phyloP scores from a whole-genome alignment of 2,329 filamentous ascomycete species.

The Alternaria arbusti region DNA sequence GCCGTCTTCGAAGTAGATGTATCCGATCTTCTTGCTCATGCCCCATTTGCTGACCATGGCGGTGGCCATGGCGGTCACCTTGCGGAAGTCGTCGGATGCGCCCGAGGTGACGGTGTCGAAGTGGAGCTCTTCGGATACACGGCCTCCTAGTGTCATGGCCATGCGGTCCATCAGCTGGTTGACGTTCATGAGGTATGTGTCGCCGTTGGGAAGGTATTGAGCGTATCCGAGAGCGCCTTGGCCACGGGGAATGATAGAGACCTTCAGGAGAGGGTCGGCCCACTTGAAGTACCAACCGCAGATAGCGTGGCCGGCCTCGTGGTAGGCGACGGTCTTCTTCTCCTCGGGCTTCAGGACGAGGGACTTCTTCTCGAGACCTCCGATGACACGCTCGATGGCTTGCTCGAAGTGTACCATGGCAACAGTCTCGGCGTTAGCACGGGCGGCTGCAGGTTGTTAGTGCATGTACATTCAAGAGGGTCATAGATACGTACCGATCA shows the following conservation, averaged over 20 bases:
- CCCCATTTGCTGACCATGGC: constrained; percentile 99
- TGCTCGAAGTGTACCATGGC: constrained; percentile 93
- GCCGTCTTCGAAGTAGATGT: constrained; percentile 86
- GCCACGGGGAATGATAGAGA: constrained; percentile 96
- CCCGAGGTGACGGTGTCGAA: constrained; percentile 96
- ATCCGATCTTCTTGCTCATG: constrained; percentile 94
- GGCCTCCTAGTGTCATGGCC: constrained; percentile 98
- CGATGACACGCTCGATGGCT: constrained; percentile 96
- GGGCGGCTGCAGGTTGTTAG: constrained; percentile 72
- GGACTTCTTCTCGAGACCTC: constrained; percentile 96
- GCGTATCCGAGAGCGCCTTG: constrained; percentile 94
- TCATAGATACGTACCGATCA: constrained; percentile 75
- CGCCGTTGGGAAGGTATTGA: constrained; percentile 90
- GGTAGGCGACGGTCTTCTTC: constrained; percentile 95
- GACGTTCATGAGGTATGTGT: constrained; percentile 94
- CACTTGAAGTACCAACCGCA: constrained; percentile 98
- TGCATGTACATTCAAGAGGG: constrained; percentile 1
- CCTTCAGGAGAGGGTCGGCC: constrained; percentile 96
- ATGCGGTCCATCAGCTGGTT: constrained; percentile 98
- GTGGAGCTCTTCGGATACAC: constrained; percentile 94
- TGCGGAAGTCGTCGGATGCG: constrained; percentile 96
- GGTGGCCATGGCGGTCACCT: constrained; percentile 94
- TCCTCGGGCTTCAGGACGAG: constrained; percentile 91
- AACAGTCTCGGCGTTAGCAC: constrained; percentile 79
- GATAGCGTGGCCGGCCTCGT: constrained; percentile 97